These are phyloP conservation scores for Aspergillus quadrilineatus DNA, from an alignment of 2,329 filamentous ascomycete genomes.

Conservation along the genomic window DNA sequence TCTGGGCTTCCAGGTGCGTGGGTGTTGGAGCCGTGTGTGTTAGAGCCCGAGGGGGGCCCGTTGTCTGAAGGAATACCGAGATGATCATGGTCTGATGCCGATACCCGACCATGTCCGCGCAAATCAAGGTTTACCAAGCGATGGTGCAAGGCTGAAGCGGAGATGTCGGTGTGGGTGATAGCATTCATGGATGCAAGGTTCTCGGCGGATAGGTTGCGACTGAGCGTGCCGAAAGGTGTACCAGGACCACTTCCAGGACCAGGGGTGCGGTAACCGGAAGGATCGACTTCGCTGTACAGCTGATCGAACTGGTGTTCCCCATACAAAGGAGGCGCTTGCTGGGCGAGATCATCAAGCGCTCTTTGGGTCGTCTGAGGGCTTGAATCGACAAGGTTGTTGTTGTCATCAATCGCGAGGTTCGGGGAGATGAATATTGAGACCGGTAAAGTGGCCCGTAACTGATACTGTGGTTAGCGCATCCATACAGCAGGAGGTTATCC, in stretches of 20 bases:
- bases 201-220: slow-evolving; percentile 74
- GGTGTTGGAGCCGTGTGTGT: slow-evolving; percentile 25
- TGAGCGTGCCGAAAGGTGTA: slow-evolving; percentile 71
- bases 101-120: slow-evolving; percentile 22
- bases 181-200: slow-evolving; percentile 66
- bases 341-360: slow-evolving; percentile 55
- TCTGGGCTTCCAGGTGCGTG: slow-evolving; percentile 32
- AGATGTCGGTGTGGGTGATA: slow-evolving; percentile 54
- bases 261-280: slow-evolving; percentile 76
- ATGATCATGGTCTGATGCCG: slow-evolving; percentile 25
- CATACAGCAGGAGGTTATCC: no score
- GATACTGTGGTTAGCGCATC: no score
- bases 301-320: slow-evolving; percentile 86
- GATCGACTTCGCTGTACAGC: slow-evolving; percentile 83
- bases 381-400: slow-evolving; percentile 72
- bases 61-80: slow-evolving; percentile 32
- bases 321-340: slow-evolving; percentile 85
- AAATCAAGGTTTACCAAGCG: slow-evolving; percentile 59
- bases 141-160: slow-evolving; percentile 67
- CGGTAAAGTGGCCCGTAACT: slow-evolving; percentile 86
- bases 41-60: slow-evolving; percentile 23
- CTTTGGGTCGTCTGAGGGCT: slow-evolving; percentile 51
- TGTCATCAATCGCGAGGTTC: slow-evolving; percentile 82
- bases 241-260: slow-evolving; percentile 65
- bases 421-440: slow-evolving; percentile 95